phyloP scores from a whole-genome alignment of 169 alveolate genomes.

The Babesia bigemina region DNA sequence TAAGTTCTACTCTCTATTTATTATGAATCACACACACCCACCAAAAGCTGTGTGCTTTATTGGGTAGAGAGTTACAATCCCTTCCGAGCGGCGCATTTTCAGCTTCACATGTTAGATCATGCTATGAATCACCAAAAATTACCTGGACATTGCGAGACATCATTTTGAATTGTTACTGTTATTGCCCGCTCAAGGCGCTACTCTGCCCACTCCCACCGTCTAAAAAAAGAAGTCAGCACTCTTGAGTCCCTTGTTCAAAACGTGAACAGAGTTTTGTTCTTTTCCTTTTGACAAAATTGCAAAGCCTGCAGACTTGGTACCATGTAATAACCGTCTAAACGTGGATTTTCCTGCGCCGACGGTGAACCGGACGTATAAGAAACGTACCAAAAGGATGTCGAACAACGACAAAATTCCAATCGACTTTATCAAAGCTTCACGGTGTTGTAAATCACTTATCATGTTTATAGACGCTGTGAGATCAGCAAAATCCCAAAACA shows the following conservation, averaged over 20 bases:
- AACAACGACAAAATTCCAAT: conserved; percentile 40
- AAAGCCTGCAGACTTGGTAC: conserved; percentile 16
- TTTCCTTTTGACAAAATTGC: conserved; percentile 26
- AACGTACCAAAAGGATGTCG: conserved; percentile 44
- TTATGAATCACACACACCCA: neutral
- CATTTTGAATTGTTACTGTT: neutral
- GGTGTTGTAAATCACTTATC: conserved; percentile 13
- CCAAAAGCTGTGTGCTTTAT: conserved; percentile 38
- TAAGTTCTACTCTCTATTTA: conserved; percentile 13
- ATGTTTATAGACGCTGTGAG: conserved; percentile 6
- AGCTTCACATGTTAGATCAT: neutral
- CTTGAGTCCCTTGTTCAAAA: neutral
- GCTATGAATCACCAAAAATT: neutral
- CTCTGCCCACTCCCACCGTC: neutral
- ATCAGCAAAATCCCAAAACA: conserved; percentile 51
- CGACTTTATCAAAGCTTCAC: conserved; percentile 23
- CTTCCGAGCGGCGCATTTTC: neutral
- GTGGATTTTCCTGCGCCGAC: conserved; percentile 18
- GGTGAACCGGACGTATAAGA: neutral
- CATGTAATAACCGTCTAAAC: conserved; percentile 10
- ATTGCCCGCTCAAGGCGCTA: neutral
- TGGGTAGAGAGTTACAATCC: conserved; percentile 26
- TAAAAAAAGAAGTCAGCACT: neutral
- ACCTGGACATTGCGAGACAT: conserved; percentile 56
- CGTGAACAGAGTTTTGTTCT: neutral